These are phyloP conservation scores for Geotrichum histeridarum DNA, from an alignment of 1,139 yeast species.

Conservation along the genomic window DNA sequence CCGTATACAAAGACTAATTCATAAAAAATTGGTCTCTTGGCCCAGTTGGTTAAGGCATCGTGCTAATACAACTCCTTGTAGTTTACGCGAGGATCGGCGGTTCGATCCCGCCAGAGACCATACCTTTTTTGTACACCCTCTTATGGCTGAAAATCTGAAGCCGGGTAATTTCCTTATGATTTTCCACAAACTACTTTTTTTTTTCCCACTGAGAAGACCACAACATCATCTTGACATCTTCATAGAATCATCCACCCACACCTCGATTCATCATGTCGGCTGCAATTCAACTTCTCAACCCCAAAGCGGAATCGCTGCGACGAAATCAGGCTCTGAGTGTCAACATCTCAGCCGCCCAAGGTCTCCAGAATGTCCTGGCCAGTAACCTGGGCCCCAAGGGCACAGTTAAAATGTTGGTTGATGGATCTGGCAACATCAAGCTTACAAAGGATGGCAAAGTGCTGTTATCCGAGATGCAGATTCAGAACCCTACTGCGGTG, in stretches of 20 bases:
- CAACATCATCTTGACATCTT: background rate
- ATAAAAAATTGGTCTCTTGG: constrained; percentile 14
- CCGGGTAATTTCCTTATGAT: background rate
- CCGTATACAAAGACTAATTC: too few species aligned
- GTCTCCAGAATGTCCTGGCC: constrained; percentile 84
- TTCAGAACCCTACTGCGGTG: constrained; percentile 98
- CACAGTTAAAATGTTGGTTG: constrained; percentile 90
- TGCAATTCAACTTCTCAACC: constrained; percentile 84
- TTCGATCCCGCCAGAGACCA: constrained; percentile 21
- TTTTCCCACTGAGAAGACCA: background rate
- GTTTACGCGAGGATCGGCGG: constrained; percentile 20
- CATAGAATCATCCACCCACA: background rate
- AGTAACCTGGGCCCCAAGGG: constrained; percentile 97
- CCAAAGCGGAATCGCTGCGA: constrained; percentile 93
- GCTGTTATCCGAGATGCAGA: constrained; percentile 91
- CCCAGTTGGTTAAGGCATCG: constrained; percentile 20
- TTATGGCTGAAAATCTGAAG: background rate
- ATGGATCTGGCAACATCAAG: constrained; percentile 93
- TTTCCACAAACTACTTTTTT: background rate
- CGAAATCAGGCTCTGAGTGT: constrained; percentile 93
- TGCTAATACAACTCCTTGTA: constrained; percentile 18
- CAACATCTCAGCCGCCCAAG: constrained; percentile 93
- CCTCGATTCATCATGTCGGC: constrained; percentile 28
- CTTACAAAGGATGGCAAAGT: constrained; percentile 97
- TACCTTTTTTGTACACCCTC: background rate